phyloP scores from a whole-genome alignment of 1,284 basidiomycete species.

The Moesziomyces globuligerus region DNA sequence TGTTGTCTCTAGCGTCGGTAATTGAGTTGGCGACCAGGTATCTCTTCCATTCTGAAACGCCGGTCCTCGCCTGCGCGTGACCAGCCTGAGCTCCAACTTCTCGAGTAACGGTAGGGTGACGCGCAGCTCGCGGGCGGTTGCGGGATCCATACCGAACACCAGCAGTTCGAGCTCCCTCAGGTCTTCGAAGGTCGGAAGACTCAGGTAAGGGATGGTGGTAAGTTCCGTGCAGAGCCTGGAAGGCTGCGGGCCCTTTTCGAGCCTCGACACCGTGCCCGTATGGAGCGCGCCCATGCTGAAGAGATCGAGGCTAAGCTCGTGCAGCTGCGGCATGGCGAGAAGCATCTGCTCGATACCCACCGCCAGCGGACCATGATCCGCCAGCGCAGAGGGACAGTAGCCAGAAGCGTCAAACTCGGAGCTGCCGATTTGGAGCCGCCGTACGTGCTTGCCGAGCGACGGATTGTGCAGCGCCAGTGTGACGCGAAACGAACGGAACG shows the following conservation, averaged over 20 bases:
- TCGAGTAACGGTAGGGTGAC: conserved; percentile 35
- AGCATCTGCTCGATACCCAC: conserved; percentile 58
- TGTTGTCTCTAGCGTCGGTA: conserved; percentile 15
- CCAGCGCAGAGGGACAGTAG: conserved; percentile 49
- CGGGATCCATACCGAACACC: conserved; percentile 50
- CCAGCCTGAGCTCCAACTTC: conserved; percentile 43
- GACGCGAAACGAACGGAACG: conserved; percentile 43
- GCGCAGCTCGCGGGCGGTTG: conserved; percentile 37
- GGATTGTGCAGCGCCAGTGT: conserved; percentile 56
- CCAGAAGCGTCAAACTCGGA: conserved; percentile 49
- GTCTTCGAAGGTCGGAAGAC: conserved; percentile 50
- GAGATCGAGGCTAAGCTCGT: conserved; percentile 55
- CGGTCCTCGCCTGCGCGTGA: conserved; percentile 26
- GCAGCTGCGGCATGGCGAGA: conserved; percentile 36
- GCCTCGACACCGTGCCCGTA: conserved; percentile 22
- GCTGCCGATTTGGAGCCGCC: conserved; percentile 36
- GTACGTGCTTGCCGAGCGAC: conserved; percentile 31
- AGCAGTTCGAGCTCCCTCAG: conserved; percentile 49
- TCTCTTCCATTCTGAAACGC: conserved; percentile 25
- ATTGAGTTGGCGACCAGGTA: conserved; percentile 30
- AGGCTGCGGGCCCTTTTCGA: conserved; percentile 49
- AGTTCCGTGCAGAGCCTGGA: conserved; percentile 48
- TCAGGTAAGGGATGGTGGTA: conserved; percentile 48
- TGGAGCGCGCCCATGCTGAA: conserved; percentile 50
- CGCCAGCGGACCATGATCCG: conserved; percentile 38